Evolutionary conservation across 2,329 filamentous ascomycete genomes (phyloP).

Genomic region (Corynespora cassiicola): DNA sequence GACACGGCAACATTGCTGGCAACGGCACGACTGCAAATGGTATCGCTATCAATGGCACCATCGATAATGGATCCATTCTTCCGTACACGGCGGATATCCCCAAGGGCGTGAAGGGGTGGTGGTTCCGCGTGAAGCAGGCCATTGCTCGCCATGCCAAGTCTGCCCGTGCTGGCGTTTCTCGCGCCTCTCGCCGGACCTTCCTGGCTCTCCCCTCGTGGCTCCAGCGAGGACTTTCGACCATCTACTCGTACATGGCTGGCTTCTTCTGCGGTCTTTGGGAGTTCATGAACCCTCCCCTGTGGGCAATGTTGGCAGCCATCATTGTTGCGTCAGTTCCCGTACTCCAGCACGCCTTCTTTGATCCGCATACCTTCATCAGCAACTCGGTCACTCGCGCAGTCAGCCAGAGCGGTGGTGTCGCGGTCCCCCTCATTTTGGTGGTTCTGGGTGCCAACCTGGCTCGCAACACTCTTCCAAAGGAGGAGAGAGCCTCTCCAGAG

Average conservation of each 20-base stretch:
- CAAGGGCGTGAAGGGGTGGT: conserved; percentile 42
- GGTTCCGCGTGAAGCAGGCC: conserved; percentile 32
- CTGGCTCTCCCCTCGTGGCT: conserved; percentile 58
- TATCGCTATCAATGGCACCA: conserved; percentile 43
- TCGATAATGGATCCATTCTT: conserved; percentile 60
- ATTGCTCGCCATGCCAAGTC: conserved; percentile 26
- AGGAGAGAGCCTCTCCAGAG: conserved; percentile 70
- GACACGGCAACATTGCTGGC: conserved; percentile 47
- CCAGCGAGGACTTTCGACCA: conserved; percentile 57
- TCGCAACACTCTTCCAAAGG: conserved; percentile 81
- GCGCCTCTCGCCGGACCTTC: conserved; percentile 50
- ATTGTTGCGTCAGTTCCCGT: conserved; percentile 85
- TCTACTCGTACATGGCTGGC: conserved; percentile 50
- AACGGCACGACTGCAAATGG: conserved; percentile 50
- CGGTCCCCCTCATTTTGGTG: conserved; percentile 92
- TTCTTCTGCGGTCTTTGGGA: conserved; percentile 78
- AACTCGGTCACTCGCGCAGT: conserved; percentile 93
- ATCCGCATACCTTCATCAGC: conserved; percentile 84
- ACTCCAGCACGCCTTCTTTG: conserved; percentile 86
- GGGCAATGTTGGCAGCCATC: conserved; percentile 94
- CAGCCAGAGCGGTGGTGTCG: conserved; percentile 83
- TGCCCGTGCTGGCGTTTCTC: conserved; percentile 33
- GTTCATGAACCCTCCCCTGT: conserved; percentile 98
- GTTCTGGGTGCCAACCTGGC: conserved; percentile 95
- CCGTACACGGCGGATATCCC: conserved; percentile 27